These are phyloP conservation scores for Auricularia sp. DNA, from an alignment of 768 basidiomycete genomes.

Conservation along the genomic window DNA sequence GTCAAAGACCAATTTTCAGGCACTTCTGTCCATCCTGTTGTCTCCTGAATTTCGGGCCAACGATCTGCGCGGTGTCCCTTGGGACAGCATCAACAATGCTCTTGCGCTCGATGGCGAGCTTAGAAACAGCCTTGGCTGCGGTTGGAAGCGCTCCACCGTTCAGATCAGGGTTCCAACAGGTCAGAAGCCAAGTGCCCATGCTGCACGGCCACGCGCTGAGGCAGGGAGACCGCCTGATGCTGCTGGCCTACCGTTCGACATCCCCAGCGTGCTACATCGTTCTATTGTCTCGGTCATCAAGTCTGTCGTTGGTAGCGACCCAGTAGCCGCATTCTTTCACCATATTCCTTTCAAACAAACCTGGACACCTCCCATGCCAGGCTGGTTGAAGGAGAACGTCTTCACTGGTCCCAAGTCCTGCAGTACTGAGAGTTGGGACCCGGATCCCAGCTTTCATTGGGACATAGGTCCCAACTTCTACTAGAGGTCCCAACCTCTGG, in stretches of 20 bases:
- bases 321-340: conserved; percentile 12
- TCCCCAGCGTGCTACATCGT: neutral
- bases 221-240: too few species aligned
- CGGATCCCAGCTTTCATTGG: too few species aligned
- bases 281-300: neutral
- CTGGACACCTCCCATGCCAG: conserved; percentile 13
- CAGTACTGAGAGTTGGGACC: too few species aligned
- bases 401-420: too few species aligned
- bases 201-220: too few species aligned
- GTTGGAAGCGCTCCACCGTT: conserved; percentile 15
- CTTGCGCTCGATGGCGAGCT: conserved; percentile 11
- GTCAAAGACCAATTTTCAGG: neutral
- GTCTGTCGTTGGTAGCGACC: neutral
- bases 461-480: too few species aligned
- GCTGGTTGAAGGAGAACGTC: conserved; percentile 10
- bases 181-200: conserved; percentile 3
- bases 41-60: conserved; percentile 9
- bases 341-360: conserved; percentile 18
- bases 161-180: conserved; percentile 16
- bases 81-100: conserved; percentile 14
- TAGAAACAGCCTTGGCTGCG: conserved; percentile 11
- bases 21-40: conserved; percentile 6
- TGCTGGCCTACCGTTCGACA: neutral
- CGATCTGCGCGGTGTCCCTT: conserved; percentile 15
- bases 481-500: too few species aligned